phyloP scores from a whole-genome alignment of 2,329 filamentous ascomycete species.

The Clonostachys solani region DNA sequence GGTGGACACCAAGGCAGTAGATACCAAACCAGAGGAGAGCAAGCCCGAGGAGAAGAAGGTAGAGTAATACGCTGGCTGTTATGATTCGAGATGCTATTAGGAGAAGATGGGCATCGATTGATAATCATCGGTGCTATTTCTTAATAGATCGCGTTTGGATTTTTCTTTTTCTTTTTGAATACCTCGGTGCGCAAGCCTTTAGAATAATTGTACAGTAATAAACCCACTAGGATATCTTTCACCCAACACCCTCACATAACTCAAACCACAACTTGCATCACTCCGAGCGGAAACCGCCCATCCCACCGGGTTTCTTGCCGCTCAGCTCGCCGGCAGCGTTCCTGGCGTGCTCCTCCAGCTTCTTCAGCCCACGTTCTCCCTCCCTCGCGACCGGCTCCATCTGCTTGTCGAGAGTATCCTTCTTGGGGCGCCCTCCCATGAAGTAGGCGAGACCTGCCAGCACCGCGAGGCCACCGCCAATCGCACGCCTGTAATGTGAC shows the following conservation, averaged over 20 bases:
- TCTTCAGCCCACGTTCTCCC: constrained; percentile 1
- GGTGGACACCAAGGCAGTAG: not conserved
- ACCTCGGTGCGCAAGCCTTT: not conserved
- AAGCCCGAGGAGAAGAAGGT: not conserved
- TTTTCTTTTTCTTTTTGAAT: not conserved
- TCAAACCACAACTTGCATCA: constrained; percentile 1
- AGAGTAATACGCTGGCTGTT: not conserved
- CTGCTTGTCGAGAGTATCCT: constrained; percentile 4
- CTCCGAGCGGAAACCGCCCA: constrained; percentile 22
- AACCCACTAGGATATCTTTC: not conserved
- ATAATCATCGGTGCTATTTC: not conserved
- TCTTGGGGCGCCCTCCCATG: constrained; percentile 9
- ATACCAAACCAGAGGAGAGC: not conserved
- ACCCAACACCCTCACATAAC: too few relatives aligned
- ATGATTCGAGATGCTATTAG: not conserved
- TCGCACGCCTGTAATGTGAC: not conserved
- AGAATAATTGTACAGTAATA: not conserved
- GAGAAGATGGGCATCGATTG: not conserved
- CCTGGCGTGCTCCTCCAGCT: constrained; percentile 12
- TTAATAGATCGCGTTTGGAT: not conserved
- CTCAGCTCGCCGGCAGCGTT: constrained; percentile 19
- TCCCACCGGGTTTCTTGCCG: constrained; percentile 15
- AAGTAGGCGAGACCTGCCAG: constrained; percentile 19
- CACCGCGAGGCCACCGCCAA: constrained; percentile 11
- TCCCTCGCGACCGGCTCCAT: constrained; percentile 1